These are phyloP conservation scores for Limnanthes douglasii DNA, from an alignment of 345 rosid genomes.

Conservation along the genomic window DNA sequence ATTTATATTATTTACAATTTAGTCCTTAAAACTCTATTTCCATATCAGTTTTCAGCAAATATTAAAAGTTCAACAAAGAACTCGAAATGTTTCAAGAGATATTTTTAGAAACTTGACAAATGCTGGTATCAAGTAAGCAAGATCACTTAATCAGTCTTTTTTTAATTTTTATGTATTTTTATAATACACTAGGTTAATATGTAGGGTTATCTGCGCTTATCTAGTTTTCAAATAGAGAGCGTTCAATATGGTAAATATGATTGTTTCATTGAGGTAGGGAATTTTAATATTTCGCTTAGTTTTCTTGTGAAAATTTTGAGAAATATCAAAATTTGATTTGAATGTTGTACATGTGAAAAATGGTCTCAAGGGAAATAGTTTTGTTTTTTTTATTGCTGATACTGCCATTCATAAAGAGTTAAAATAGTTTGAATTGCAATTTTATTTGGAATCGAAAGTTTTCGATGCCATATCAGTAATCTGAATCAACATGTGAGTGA, in stretches of 20 bases:
- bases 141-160: background rate
- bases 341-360: slow-evolving; percentile 73
- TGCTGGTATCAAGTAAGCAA: slow-evolving; percentile 54
- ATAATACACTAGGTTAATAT: slow-evolving; percentile 4
- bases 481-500: too few species aligned
- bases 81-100: too few species aligned
- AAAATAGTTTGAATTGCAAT: slow-evolving; percentile 54
- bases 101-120: slow-evolving; percentile 46
- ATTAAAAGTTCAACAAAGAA: too few species aligned
- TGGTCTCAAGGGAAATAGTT: slow-evolving; percentile 71
- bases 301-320: background rate
- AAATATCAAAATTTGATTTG: slow-evolving; percentile 2
- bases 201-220: slow-evolving; percentile 52
- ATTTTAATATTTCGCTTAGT: slow-evolving; percentile 1
- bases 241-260: slow-evolving; percentile 25
- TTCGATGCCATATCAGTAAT: slow-evolving; percentile 22
- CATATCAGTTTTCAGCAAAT: too few species aligned
- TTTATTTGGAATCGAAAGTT: slow-evolving; percentile 21
- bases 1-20: too few species aligned
- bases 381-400: slow-evolving; percentile 73
- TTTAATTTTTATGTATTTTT: slow-evolving; percentile 3
- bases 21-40: too few species aligned
- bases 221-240: slow-evolving; percentile 29
- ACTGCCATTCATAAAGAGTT: slow-evolving; percentile 65
- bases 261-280: slow-evolving; percentile 72